These are phyloP conservation scores for Parasarocladium wereldwijsianum DNA, from an alignment of 2,329 filamentous ascomycete genomes.

Conservation along the genomic window DNA sequence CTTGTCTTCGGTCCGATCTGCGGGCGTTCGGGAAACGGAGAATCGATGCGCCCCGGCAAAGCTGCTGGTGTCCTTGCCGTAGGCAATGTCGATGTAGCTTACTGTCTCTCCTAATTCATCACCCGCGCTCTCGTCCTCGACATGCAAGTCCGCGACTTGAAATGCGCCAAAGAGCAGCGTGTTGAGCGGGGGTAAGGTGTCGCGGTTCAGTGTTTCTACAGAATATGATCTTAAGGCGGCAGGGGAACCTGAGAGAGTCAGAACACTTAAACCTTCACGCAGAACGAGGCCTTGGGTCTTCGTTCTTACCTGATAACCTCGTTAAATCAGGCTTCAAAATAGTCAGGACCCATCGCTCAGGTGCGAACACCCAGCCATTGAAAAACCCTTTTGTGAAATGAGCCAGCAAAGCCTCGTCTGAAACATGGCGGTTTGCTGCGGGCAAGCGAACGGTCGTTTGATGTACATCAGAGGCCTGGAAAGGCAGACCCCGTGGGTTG, in stretches of 20 bases:
- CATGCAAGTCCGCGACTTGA: slow-evolving; percentile 1
- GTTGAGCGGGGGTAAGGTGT: neutral
- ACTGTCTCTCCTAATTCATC: neutral
- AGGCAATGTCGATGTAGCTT: slow-evolving; percentile 3
- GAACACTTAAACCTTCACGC: too few relatives aligned
- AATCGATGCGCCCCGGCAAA: slow-evolving; percentile 2
- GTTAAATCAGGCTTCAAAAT: too few relatives aligned
- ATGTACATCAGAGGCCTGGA: neutral
- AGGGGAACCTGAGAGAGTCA: neutral
- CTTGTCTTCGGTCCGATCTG: neutral
- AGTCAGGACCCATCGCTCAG: neutral
- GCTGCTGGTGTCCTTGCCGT: slow-evolving; percentile 1
- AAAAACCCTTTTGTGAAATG: slow-evolving; percentile 1
- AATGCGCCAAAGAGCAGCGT: neutral
- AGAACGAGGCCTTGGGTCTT: neutral
- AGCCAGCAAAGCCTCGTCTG: slow-evolving; percentile 1
- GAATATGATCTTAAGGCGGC: neutral
- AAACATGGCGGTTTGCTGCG: neutral
- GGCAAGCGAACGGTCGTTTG: neutral
- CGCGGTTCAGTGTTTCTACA: too few relatives aligned
- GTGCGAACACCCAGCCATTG: neutral
- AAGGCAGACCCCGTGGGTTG: slow-evolving; percentile 1
- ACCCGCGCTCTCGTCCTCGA: neutral
- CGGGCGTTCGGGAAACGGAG: neutral
- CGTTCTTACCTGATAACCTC: neutral